These are phyloP conservation scores for Paecilomyces sp. DNA, from an alignment of 2,329 filamentous ascomycete species.

Conservation along the genomic window DNA sequence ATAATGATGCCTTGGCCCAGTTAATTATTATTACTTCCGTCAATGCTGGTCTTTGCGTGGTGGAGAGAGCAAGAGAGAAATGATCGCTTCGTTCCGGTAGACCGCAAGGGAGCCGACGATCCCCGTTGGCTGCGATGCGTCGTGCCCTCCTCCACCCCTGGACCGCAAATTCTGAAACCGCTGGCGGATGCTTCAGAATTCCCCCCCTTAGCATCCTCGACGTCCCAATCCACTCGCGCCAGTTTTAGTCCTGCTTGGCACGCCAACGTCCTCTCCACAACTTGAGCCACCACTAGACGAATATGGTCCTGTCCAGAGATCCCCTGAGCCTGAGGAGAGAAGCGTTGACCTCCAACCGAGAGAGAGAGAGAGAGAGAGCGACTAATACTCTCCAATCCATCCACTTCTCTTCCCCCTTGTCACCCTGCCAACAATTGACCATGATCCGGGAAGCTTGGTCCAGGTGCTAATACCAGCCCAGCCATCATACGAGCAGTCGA, in stretches of 20 bases:
- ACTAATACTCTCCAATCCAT: not conserved
- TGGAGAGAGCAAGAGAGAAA: not conserved
- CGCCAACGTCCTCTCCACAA: not conserved
- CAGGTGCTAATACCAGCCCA: not conserved
- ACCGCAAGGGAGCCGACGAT: not conserved
- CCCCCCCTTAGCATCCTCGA: not conserved
- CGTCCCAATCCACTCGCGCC: conserved; percentile 2
- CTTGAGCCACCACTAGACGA: not conserved
- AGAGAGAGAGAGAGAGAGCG: no score
- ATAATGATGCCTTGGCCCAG: not conserved
- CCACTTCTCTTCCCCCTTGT: not conserved
- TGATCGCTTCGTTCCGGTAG: not conserved
- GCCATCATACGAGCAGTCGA: not conserved
- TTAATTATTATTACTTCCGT: not conserved
- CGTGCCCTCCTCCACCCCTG: not conserved
- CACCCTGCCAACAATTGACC: not conserved
- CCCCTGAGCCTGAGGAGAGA: not conserved
- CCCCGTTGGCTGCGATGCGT: not conserved
- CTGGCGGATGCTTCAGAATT: conserved; percentile 10
- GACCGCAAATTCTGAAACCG: conserved; percentile 8
- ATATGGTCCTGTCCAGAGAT: not conserved
- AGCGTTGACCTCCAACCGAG: not conserved
- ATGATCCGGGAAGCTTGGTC: not conserved
- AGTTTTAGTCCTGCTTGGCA: conserved; percentile 6
- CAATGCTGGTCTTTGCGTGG: no score